Evolutionary conservation across 345 rosid species (phyloP).

Genomic region (Punica granatum): DNA sequence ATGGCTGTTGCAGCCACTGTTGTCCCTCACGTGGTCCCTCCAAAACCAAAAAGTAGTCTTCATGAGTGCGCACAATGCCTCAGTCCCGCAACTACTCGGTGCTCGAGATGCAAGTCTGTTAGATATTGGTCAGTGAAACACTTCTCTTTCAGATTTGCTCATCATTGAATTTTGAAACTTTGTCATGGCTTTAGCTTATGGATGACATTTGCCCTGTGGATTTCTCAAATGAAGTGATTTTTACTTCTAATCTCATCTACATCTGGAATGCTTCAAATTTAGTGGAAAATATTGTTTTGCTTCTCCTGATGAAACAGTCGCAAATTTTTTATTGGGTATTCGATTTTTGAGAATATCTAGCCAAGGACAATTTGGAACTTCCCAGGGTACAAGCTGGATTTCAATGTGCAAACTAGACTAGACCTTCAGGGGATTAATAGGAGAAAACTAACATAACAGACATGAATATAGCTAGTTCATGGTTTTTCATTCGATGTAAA

Average conservation of each 20-base stretch:
- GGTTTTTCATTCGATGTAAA: neutral
- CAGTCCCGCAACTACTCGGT: constrained; percentile 68
- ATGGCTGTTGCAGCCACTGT: constrained; percentile 29
- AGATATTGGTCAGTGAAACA: constrained; percentile 59
- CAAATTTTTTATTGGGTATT: no score
- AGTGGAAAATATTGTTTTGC: no score
- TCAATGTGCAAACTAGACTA: neutral
- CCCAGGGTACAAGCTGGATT: neutral
- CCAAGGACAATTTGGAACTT: neutral
- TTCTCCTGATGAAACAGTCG: no score
- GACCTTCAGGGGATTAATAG: neutral
- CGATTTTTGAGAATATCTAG: neutral
- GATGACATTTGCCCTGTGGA: neutral
- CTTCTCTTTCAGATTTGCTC: neutral
- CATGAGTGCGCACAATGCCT: constrained; percentile 70
- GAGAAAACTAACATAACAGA: neutral
- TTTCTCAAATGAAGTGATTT: no score
- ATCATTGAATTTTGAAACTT: neutral
- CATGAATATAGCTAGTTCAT: neutral
- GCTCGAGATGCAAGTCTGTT: constrained; percentile 80
- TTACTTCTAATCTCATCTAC: no score
- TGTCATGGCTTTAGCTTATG: neutral
- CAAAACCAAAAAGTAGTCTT: constrained; percentile 28
- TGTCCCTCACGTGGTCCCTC: constrained; percentile 4
- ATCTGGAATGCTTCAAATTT: no score